Conservation (phyloP, 2,329 filamentous ascomycete genomes). For the Leptoxyphium fumago region DNA sequence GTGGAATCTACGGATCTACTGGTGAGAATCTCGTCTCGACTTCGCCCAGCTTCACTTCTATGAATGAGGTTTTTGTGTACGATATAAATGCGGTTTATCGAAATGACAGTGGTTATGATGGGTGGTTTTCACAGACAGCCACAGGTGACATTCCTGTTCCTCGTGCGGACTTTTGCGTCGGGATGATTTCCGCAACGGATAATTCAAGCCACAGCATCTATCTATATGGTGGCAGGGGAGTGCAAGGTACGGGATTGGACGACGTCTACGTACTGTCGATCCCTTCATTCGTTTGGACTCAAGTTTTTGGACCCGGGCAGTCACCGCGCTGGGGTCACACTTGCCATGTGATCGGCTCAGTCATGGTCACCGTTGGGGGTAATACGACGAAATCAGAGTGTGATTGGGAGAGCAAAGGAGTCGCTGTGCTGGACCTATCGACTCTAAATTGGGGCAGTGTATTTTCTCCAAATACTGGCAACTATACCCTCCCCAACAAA, state of each 20-base stretch:
- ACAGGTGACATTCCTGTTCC: slow-evolving; percentile 26
- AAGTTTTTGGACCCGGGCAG: slow-evolving; percentile 20
- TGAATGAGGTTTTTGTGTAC: slow-evolving; percentile 1
- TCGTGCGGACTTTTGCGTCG: slow-evolving; percentile 31
- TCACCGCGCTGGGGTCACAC: slow-evolving; percentile 26
- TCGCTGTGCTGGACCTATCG: slow-evolving; percentile 1
- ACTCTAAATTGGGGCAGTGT: slow-evolving; percentile 1
- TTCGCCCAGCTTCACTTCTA: background rate
- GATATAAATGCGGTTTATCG: background rate
- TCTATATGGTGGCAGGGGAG: slow-evolving; percentile 34
- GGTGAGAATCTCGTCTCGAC: background rate
- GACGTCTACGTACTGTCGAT: slow-evolving; percentile 33
- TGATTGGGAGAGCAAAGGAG: slow-evolving; percentile 2
- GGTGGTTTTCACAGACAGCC: slow-evolving; percentile 30
- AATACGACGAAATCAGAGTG: slow-evolving; percentile 1
- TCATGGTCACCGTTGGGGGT: slow-evolving; percentile 30
- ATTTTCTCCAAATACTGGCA: background rate
- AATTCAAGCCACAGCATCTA: slow-evolving; percentile 34
- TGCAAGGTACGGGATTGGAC: slow-evolving; percentile 22
- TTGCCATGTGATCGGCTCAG: slow-evolving; percentile 26
- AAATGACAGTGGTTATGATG: slow-evolving; percentile 17
- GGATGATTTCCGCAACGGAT: slow-evolving; percentile 27
- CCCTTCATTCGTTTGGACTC: slow-evolving; percentile 32
- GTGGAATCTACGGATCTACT: slow-evolving; percentile 14
- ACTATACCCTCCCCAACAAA: background rate